phyloP scores from a whole-genome alignment of 2,329 filamentous ascomycete genomes.

The Aspergillus eucalypticola region DNA sequence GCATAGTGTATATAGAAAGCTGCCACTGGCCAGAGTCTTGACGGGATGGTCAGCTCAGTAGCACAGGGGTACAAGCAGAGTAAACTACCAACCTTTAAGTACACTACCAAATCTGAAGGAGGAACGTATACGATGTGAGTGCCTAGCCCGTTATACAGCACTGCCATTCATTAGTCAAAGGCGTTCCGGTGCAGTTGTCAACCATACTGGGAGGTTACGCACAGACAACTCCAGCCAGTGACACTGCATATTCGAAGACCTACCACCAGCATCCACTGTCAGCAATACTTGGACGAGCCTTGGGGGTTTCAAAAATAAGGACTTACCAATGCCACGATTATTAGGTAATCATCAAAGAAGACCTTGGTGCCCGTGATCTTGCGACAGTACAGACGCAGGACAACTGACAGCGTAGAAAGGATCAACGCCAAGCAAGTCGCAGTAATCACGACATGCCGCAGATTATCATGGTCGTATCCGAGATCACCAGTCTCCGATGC shows the following conservation, averaged over 20 bases:
- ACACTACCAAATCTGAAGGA: conserved; percentile 21
- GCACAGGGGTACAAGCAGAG: background rate
- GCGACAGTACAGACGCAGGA: conserved; percentile 22
- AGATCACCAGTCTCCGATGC: background rate
- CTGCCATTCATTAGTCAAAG: background rate
- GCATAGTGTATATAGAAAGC: conserved; percentile 27
- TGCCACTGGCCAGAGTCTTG: conserved; percentile 28
- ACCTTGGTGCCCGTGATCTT: conserved; percentile 18
- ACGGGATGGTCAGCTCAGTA: background rate
- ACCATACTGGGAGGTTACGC: conserved; percentile 1
- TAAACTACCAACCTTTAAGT: conserved; percentile 20
- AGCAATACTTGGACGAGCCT: too few species aligned
- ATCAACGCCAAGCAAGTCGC: conserved; percentile 27
- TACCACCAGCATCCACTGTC: conserved; percentile 14
- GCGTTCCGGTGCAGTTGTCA: too few species aligned
- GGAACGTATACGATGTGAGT: conserved; percentile 23
- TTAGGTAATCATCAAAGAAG: conserved; percentile 19
- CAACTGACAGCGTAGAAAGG: conserved; percentile 25
- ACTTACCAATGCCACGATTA: conserved; percentile 14
- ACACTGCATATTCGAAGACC: conserved; percentile 27
- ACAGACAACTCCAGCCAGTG: conserved; percentile 27
- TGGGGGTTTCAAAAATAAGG: too few species aligned
- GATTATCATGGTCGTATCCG: conserved; percentile 25
- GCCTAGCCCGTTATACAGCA: conserved; percentile 27
- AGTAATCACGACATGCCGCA: conserved; percentile 30